phyloP scores from a whole-genome alignment of 2,329 filamentous ascomycete species.

The Diplocarpon mali region DNA sequence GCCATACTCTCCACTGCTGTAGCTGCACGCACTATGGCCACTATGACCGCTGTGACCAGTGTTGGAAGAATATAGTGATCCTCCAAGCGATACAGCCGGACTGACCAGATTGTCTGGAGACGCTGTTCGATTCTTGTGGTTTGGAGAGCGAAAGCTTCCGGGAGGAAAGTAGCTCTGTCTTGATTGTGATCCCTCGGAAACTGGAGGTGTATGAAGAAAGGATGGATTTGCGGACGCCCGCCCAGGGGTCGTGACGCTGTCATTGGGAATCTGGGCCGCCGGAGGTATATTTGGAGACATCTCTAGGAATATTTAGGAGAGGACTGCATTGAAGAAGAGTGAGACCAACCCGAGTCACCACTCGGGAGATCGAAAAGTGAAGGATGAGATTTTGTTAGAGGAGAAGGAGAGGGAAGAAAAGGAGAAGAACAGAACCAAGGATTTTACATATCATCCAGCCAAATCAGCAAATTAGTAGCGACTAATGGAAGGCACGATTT shows the following conservation, averaged over 20 bases:
- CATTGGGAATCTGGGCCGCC: neutral
- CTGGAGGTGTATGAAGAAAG: constrained; percentile 3
- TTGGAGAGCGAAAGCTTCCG: neutral
- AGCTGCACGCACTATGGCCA: constrained; percentile 8
- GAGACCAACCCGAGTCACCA: neutral
- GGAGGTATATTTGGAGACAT: neutral
- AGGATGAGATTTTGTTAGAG: too few relatives aligned
- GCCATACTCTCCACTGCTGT: constrained; percentile 8
- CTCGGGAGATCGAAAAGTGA: too few relatives aligned
- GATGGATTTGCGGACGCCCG: neutral
- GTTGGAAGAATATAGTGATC: constrained; percentile 10
- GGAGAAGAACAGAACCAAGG: neutral
- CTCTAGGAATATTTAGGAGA: neutral
- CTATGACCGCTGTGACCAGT: neutral
- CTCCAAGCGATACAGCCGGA: constrained; percentile 6
- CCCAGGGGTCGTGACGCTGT: too few relatives aligned
- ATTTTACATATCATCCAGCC: too few relatives aligned
- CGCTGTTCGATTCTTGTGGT: neutral
- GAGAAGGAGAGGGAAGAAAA: neutral
- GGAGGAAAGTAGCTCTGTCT: constrained; percentile 3
- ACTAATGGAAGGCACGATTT: too few relatives aligned
- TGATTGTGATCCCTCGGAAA: neutral
- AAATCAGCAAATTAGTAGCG: too few relatives aligned
- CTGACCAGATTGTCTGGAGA: constrained; percentile 7
- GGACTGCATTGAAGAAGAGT: neutral